Base-by-base conservation (phyloP, 1,284 basidiomycete genomes). In the Cryptococcus sp. region DNA sequence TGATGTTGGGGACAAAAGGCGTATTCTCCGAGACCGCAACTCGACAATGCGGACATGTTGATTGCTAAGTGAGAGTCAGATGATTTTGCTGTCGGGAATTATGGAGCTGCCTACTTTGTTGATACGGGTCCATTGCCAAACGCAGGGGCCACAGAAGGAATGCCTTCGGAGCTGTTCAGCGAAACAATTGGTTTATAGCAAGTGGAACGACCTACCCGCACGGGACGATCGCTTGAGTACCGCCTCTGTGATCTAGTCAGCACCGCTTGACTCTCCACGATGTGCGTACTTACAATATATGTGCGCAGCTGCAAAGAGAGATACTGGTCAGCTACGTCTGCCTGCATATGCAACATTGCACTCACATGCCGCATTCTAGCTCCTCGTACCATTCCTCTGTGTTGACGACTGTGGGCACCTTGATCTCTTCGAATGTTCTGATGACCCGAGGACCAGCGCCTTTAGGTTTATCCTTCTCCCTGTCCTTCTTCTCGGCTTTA, bases 341-440 rank as follows among this genome's bases (percentile, higher is more conserved):
- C 30, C 8, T 35, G 60, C 55, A 7, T 23, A 23, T n/a, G 5
- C 16, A 7, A 17, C 35, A 11, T 40, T 38, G 50, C 65, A 68
- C 68, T 62, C 47, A 71, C 68, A 73, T 69, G 45, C 68, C 65
- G 56, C 71, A 73, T 47, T 73, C 71, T 41, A 73, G 52, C 49
- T 73, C 71, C 23, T 71, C 70, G 54, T 71, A 73, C 67, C 68
- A 70, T 43, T 68, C 68, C 47, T 73, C 71, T 19, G 58, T 54
- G 11, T 57, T 59, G 30, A 72, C 60, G 5, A 50, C 48, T 39
- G 60, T 65, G 11, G 63, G 58, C 15, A 68, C 64, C 27, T 63
- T 53, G 35, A 70, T 61, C 57, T 73, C 71, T 41, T 73, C 64
- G 49, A 70, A 71, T 1, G 71, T 70, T n/a, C 66, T 41, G 17